These are phyloP conservation scores for Leptographium galeiforme DNA, from an alignment of 2,329 filamentous ascomycete genomes.

Conservation along the genomic window DNA sequence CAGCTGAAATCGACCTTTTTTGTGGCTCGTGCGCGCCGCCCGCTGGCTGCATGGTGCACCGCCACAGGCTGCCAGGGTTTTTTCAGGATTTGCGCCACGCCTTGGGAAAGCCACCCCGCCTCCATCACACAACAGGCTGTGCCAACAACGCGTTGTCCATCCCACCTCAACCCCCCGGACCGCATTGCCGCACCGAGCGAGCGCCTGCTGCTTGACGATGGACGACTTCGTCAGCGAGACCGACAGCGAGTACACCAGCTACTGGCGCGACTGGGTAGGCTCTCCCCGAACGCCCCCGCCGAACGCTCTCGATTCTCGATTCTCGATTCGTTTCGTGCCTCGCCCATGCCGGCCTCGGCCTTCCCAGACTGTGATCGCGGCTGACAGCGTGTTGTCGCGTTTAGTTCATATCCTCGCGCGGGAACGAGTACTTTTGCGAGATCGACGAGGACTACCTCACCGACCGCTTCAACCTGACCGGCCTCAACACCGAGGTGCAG, in stretches of 20 bases:
- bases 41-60: background rate
- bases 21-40: background rate
- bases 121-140: background rate
- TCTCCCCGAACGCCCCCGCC: no score
- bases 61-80: background rate
- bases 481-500: constrained; percentile 91
- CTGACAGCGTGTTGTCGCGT: constrained; percentile 1
- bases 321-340: no score
- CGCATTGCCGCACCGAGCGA: background rate
- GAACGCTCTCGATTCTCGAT: no score
- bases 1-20: background rate
- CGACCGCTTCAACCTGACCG: constrained; percentile 94
- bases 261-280: constrained; percentile 98
- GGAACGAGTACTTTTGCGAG: constrained; percentile 99
- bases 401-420: constrained; percentile 92
- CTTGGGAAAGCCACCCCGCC: background rate
- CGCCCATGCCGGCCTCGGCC: background rate
- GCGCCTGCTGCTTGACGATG: constrained; percentile 40
- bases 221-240: constrained; percentile 97
- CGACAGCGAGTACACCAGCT: constrained; percentile 97
- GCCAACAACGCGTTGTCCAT: background rate
- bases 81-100: background rate
- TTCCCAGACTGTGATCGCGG: background rate
- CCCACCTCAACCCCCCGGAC: background rate
- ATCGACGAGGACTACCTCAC: constrained; percentile 98